Evolutionary conservation across 495 filamentous ascomycete genomes (phyloP).

Genomic region (Margaritispora aquatica): DNA sequence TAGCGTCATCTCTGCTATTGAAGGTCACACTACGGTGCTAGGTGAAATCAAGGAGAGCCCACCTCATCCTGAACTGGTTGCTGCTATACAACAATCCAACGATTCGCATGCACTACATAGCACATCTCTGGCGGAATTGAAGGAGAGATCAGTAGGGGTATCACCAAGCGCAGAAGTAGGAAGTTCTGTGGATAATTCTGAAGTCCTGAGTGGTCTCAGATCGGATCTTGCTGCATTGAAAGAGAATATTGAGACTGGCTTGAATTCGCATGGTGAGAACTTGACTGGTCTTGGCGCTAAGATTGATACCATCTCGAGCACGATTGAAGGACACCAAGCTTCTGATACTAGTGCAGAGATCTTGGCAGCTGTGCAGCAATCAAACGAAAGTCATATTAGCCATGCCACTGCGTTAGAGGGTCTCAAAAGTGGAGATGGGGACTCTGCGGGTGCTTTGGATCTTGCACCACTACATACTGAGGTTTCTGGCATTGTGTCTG

Average conservation of each 20-base stretch:
- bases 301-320: conserved; percentile 14
- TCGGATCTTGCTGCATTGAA: conserved; percentile 14
- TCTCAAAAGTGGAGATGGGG: background rate
- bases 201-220: conserved; percentile 9
- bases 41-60: conserved; percentile 13
- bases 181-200: background rate
- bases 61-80: conserved; percentile 14
- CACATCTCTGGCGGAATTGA: conserved; percentile 15
- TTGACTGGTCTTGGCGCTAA: conserved; percentile 12
- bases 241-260: conserved; percentile 16
- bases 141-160: conserved; percentile 8
- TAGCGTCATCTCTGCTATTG: conserved; percentile 6
- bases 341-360: conserved; percentile 19
- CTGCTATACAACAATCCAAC: conserved; percentile 21
- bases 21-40: conserved; percentile 15
- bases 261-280: conserved; percentile 13
- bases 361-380: conserved; percentile 19
- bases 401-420: conserved; percentile 1
- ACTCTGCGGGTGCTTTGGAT: background rate
- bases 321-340: conserved; percentile 12
- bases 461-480: background rate
- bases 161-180: background rate
- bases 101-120: conserved; percentile 16
- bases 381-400: conserved; percentile 18
- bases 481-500: background rate